phyloP scores from a whole-genome alignment of 495 filamentous ascomycete genomes.

The Trichocladium uniseriatum region DNA sequence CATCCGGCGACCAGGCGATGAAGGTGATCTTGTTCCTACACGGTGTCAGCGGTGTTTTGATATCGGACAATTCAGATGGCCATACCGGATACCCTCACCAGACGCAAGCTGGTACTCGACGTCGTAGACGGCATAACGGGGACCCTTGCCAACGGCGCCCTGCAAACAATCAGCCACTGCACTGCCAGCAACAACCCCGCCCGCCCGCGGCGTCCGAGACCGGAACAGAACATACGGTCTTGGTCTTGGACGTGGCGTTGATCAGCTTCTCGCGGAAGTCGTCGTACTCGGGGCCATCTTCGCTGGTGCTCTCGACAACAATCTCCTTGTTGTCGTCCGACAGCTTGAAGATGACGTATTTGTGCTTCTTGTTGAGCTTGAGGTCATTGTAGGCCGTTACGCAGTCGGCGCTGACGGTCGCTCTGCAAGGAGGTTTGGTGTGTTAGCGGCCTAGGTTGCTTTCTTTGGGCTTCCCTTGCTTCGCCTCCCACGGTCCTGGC shows the following conservation, averaged over 20 bases:
- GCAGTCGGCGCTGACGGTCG: conserved; percentile 70
- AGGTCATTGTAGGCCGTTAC: conserved; percentile 78
- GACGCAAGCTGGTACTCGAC: conserved; percentile 71
- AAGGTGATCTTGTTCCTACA: conserved; percentile 90
- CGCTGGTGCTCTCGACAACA: conserved; percentile 63
- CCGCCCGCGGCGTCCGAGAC: neutral
- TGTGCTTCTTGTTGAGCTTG: conserved; percentile 77
- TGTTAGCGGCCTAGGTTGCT: conserved; percentile 19
- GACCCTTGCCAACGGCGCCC: conserved; percentile 59
- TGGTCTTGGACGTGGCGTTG: conserved; percentile 45
- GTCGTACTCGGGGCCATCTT: conserved; percentile 52
- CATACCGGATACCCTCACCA: conserved; percentile 76
- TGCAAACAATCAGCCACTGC: conserved; percentile 19
- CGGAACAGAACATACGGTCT: conserved; percentile 23
- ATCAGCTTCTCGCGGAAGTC: conserved; percentile 72
- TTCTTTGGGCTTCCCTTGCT: too few relatives aligned
- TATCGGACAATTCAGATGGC: neutral
- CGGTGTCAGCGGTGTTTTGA: neutral
- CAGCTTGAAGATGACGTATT: conserved; percentile 97
- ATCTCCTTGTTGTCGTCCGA: conserved; percentile 86
- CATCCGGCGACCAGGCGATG: conserved; percentile 85
- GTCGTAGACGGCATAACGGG: conserved; percentile 87
- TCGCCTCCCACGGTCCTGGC: too few relatives aligned
- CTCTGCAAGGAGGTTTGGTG: conserved; percentile 42
- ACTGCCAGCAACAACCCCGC: neutral